Conservation (phyloP, 805 yeast genomes). For the Wickerhamiella spandovensis region DNA sequence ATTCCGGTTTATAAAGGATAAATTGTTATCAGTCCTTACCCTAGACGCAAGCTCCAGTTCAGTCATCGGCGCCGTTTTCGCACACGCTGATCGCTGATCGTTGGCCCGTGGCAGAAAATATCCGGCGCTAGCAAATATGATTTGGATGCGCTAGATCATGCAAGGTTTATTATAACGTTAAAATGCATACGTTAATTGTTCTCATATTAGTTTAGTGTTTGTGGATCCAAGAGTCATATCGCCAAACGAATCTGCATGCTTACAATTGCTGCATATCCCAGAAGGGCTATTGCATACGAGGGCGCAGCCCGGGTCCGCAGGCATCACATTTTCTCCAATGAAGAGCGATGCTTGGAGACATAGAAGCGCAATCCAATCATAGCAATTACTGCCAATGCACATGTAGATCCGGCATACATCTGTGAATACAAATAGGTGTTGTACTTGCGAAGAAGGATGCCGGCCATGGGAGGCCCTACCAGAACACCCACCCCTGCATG, state of each 20-base stretch:
- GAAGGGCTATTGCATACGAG: neutral
- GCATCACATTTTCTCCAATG: neutral
- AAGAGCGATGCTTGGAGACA: neutral
- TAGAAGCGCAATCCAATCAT: neutral
- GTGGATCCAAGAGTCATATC: neutral
- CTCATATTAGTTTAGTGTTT: neutral
- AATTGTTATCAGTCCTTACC: neutral
- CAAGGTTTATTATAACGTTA: too few species aligned
- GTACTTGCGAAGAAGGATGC: constrained; percentile 10
- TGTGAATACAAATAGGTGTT: neutral
- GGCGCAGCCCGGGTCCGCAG: neutral
- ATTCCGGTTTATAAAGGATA: neutral
- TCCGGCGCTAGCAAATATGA: too few species aligned
- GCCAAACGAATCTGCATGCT: neutral
- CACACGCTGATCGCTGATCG: neutral
- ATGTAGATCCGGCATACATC: neutral
- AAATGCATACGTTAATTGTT: neutral
- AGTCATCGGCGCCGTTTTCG: neutral
- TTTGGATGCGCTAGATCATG: too few species aligned
- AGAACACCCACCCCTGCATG: constrained; percentile 36
- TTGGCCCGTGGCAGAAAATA: too few species aligned
- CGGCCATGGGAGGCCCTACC: constrained; percentile 20
- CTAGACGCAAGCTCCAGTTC: neutral
- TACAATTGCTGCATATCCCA: neutral
- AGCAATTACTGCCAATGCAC: neutral